Conservation (phyloP, 345 rosid genomes). For the Gossypium turneri region DNA sequence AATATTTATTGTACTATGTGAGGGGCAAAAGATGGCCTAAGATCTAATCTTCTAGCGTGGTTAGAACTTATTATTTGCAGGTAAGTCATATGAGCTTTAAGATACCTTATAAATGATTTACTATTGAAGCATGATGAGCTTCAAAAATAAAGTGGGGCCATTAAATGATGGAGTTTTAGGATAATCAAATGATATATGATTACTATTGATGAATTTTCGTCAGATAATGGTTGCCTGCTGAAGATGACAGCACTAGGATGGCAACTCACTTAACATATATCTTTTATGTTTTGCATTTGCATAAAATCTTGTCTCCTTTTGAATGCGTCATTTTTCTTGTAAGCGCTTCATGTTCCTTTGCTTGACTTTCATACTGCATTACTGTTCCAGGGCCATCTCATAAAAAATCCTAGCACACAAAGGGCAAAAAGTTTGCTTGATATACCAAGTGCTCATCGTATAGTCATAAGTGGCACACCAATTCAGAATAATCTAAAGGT, state of each 20-base stretch:
- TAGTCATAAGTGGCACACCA: conserved; percentile 91
- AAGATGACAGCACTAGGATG: not conserved
- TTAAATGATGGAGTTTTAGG: not conserved
- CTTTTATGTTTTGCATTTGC: not conserved
- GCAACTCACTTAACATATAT: not conserved
- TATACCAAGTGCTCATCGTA: conserved; percentile 87
- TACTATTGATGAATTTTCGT: not conserved
- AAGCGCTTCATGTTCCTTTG: not conserved
- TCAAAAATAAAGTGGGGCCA: not conserved
- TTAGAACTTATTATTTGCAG: not conserved
- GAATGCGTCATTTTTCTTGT: not conserved
- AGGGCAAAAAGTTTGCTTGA: conserved; percentile 97
- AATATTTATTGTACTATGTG: not conserved
- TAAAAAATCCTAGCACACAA: conserved; percentile 93
- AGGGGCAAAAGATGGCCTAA: not conserved
- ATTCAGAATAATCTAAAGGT: conserved; percentile 97
- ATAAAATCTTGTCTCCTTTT: not conserved
- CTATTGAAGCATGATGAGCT: not conserved
- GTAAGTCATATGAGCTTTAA: not conserved
- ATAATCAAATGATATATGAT: not conserved
- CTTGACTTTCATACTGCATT: not conserved
- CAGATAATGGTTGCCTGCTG: not conserved
- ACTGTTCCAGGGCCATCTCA: conserved; percentile 77
- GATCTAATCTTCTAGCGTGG: not conserved
- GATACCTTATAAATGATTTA: not conserved